Conservation (phyloP, 2,329 filamentous ascomycete genomes). For the Aspergillus thermomutatus region DNA sequence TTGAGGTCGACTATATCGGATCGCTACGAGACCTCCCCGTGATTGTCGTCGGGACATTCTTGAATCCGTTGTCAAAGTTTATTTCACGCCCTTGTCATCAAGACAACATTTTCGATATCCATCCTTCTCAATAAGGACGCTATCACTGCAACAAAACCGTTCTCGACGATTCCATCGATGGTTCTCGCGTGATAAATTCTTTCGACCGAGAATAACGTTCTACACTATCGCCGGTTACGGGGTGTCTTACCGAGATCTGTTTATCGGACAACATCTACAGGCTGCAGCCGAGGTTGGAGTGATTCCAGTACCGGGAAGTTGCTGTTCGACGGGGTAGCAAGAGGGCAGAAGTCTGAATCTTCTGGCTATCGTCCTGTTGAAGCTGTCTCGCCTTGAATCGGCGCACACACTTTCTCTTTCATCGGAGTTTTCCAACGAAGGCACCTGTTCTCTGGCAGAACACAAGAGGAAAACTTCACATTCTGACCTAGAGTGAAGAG, state of each 20-base stretch:
- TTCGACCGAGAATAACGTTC: conserved; percentile 2
- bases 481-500: not conserved
- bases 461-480: conserved; percentile 3
- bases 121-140: conserved; percentile 6
- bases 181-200: conserved; percentile 23
- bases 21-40: conserved; percentile 1
- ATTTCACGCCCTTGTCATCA: conserved; percentile 6
- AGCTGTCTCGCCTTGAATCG: conserved; percentile 21
- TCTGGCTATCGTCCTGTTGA: conserved; percentile 24
- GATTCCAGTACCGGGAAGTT: conserved; percentile 22
- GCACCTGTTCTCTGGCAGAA: conserved; percentile 26
- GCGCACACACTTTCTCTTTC: conserved; percentile 17
- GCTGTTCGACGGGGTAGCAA: conserved; percentile 29
- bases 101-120: not conserved
- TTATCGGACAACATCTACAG: conserved; percentile 5
- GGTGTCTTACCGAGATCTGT: conserved; percentile 6
- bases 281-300: conserved; percentile 16
- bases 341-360: conserved; percentile 23
- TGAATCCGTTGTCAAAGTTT: not conserved
- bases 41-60: not conserved
- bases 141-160: conserved; percentile 5
- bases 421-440: conserved; percentile 20
- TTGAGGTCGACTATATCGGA: not conserved
- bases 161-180: conserved; percentile 18
- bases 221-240: conserved; percentile 2